These are phyloP conservation scores for Cladosporium sp. DNA, from an alignment of 2,329 filamentous ascomycete genomes.

Conservation along the genomic window DNA sequence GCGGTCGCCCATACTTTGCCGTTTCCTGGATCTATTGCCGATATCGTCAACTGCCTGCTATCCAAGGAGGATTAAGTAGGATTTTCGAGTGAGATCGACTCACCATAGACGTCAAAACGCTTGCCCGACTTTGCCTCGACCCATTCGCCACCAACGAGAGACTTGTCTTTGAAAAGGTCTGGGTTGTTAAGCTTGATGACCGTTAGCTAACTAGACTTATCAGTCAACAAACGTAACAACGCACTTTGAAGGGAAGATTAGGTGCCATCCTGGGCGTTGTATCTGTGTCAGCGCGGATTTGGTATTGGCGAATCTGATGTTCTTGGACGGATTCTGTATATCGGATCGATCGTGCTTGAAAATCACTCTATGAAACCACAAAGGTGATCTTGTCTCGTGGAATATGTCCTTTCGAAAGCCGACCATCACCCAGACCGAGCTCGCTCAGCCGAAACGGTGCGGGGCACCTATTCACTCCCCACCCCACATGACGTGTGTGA, in stretches of 20 bases:
- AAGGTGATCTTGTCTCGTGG: neutral
- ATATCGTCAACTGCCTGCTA: neutral
- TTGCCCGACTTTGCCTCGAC: conserved; percentile 57
- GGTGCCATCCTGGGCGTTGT: conserved; percentile 31
- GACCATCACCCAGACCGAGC: neutral
- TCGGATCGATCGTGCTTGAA: neutral
- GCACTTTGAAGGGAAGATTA: conserved; percentile 48
- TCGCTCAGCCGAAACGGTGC: conserved; percentile 4
- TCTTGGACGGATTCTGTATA: neutral
- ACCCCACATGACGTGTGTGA: conserved; percentile 15
- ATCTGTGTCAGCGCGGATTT: neutral
- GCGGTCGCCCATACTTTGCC: conserved; percentile 51
- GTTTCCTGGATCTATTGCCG: conserved; percentile 50
- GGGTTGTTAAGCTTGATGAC: conserved; percentile 51
- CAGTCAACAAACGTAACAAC: neutral
- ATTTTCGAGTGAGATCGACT: neutral
- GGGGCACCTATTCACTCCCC: conserved; percentile 9
- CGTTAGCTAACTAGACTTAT: conserved; percentile 12
- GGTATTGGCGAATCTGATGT: neutral
- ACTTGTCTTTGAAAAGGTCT: conserved; percentile 55
- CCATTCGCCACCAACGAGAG: conserved; percentile 57
- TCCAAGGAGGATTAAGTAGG: neutral
- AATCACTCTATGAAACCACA: neutral
- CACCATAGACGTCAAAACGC: conserved; percentile 58
- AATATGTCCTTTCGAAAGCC: neutral